Evolutionary conservation across 1,284 basidiomycete species (phyloP).

Genomic region (Puccinia hordei): DNA sequence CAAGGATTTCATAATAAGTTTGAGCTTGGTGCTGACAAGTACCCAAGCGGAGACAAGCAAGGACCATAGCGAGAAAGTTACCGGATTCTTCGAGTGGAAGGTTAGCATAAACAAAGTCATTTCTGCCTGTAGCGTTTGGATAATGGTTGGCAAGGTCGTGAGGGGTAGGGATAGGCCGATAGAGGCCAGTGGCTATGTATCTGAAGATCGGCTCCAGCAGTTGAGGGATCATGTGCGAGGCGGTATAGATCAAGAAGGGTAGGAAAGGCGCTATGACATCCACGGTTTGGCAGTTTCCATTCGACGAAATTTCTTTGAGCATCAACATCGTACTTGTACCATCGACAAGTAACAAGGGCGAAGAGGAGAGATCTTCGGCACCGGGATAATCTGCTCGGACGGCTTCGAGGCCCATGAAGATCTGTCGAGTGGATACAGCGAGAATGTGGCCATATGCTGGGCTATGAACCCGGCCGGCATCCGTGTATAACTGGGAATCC

Average conservation of each 20-base stretch:
- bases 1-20: constrained; percentile 53
- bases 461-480: constrained; percentile 63
- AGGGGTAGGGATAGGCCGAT: constrained; percentile 51
- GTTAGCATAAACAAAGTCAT: constrained; percentile 51
- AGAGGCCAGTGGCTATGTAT: constrained; percentile 50
- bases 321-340: constrained; percentile 51
- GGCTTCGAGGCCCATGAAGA: constrained; percentile 66
- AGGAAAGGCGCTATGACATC: constrained; percentile 62
- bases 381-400: constrained; percentile 27
- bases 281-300: constrained; percentile 69
- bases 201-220: constrained; percentile 38
- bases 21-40: constrained; percentile 48
- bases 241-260: constrained; percentile 39
- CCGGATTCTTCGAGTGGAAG: constrained; percentile 44
- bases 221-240: constrained; percentile 18
- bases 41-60: constrained; percentile 25
- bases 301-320: constrained; percentile 65
- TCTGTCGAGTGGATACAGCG: constrained; percentile 67
- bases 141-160: constrained; percentile 55
- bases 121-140: constrained; percentile 54
- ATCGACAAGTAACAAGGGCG: constrained; percentile 48
- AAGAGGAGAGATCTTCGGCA: not conserved
- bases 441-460: constrained; percentile 67
- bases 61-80: constrained; percentile 21
- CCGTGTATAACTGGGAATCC: constrained; percentile 65